Base-by-base conservation (phyloP, 306 rosid species). In the Hippophae rhamnoides region DNA sequence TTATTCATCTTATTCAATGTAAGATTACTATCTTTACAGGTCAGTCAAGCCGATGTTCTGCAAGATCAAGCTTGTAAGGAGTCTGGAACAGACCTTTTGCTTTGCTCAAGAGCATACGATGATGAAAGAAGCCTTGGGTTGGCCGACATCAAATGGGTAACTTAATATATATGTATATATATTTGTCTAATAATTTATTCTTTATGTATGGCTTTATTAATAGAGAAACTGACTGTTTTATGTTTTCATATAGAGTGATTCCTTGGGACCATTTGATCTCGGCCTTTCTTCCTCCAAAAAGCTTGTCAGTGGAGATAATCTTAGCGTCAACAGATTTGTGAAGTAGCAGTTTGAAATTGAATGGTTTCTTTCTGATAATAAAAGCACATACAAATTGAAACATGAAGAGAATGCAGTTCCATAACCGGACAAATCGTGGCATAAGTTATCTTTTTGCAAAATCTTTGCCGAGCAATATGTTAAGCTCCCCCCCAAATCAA, bases 61-160 rank as follows among this genome's bases (percentile, higher is more conserved):
- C 79, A 68, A 57, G 86, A 78, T 50, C 71, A 53, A 62, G 72
- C 69, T 55, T 27, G 59, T 10, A 67, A 60, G 61, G 83, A 82
- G 70, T 69, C 76, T 50, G 76, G 69, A 62, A 59, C 79, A 50
- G 82, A 70, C 65, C 67, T 27, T 31, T 9, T 56, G 48, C 71
- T 68, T 71, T 74, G 76, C 77, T 74, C 82, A 11, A 74, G 61
- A 54, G 54, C 57, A 52, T 65, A 60, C 49, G 81, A 78, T 43
- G 95, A 78, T 52, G 96, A 88, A 75, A 73, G 72, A 62, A 92
- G 99, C 69, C 95, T 92, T 48, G 99, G 96, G 63, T 71, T 92
- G 63, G 63, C 81, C 26, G 82, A 74, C 90, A 83, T 85, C 82
- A 85, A 69, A 26, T 92, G 96, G 99, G 99, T 88, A 85, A 60